These are phyloP conservation scores for Wakefieldia striispora DNA, from an alignment of 768 basidiomycete species.

Conservation along the genomic window DNA sequence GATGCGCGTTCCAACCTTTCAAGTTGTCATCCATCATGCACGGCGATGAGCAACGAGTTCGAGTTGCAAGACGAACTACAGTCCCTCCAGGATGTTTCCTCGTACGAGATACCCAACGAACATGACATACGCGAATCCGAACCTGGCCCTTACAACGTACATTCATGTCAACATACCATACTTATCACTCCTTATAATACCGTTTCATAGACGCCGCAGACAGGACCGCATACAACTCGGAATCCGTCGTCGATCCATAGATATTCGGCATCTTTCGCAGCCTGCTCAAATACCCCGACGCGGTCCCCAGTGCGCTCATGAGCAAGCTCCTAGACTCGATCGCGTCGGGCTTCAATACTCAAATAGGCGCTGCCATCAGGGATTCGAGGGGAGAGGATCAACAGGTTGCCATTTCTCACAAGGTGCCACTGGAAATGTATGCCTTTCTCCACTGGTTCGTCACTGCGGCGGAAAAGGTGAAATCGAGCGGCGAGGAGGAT, in stretches of 20 bases:
- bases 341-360: conserved; percentile 66
- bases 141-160: conserved; percentile 43
- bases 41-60: conserved; percentile 46
- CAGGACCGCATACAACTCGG: conserved; percentile 76
- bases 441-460: conserved; percentile 95
- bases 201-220: conserved; percentile 65
- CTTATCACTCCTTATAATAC: conserved; percentile 6
- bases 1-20: conserved; percentile 12
- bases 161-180: conserved; percentile 11
- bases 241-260: conserved; percentile 59
- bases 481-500: conserved; percentile 47
- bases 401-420: conserved; percentile 60
- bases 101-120: conserved; percentile 69
- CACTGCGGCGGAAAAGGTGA: conserved; percentile 73
- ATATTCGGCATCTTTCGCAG: conserved; percentile 83
- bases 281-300: conserved; percentile 71
- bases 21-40: background rate
- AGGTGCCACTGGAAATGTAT: conserved; percentile 81
- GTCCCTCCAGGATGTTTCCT: conserved; percentile 54
- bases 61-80: conserved; percentile 80
- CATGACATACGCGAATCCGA: conserved; percentile 60
- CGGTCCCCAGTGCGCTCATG: conserved; percentile 66
- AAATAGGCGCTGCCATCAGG: conserved; percentile 68
- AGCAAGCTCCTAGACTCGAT: conserved; percentile 87
- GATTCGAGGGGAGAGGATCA: conserved; percentile 72